phyloP scores from a whole-genome alignment of 352 stramenopile species.

The Phytophthora hybrid region DNA sequence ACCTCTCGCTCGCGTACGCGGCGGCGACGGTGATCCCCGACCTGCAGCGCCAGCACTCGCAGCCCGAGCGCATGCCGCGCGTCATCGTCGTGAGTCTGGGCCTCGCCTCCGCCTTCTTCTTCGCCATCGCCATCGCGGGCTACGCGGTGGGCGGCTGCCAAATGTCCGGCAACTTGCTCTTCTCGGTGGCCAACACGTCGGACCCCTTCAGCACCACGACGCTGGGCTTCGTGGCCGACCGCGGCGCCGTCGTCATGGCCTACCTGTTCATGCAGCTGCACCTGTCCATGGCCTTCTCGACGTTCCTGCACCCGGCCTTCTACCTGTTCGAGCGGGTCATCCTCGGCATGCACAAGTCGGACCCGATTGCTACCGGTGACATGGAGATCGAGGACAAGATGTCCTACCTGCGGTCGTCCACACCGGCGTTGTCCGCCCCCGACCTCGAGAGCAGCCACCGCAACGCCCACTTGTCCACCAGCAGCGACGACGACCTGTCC shows the following conservation, averaged over 20 bases:
- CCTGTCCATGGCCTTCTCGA: conserved; percentile 35
- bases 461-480: conserved; percentile 8
- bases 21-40: no score
- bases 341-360: conserved; percentile 34
- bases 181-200: conserved; percentile 30
- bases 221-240: conserved; percentile 27
- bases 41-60: no score
- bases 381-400: conserved; percentile 35
- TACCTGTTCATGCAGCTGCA: conserved; percentile 46
- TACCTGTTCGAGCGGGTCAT: conserved; percentile 41
- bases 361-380: conserved; percentile 4
- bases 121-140: conserved; percentile 24
- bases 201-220: conserved; percentile 28
- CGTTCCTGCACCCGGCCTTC: no score
- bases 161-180: conserved; percentile 41
- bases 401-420: conserved; percentile 28
- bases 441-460: conserved; percentile 43
- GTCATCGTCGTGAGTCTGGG: conserved; percentile 37
- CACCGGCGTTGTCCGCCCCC: conserved; percentile 16
- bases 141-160: conserved; percentile 33
- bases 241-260: conserved; percentile 32
- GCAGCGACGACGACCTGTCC: conserved; percentile 37
- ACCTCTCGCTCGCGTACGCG: no score
- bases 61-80: conserved; percentile 39
- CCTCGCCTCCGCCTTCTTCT: conserved; percentile 29